Conservation (phyloP, 2,329 filamentous ascomycete species). For the Hypoxylon sp. region DNA sequence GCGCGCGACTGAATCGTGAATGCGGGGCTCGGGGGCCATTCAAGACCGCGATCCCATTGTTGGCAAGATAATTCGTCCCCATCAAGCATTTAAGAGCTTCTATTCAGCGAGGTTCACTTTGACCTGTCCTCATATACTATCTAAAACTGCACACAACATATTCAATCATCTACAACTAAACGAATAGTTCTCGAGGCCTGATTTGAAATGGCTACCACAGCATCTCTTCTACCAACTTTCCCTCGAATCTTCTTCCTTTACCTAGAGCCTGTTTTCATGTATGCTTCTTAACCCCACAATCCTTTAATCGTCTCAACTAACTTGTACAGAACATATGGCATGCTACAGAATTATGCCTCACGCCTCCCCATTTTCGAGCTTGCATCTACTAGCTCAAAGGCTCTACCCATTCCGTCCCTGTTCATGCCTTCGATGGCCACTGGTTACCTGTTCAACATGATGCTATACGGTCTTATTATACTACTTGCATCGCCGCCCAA, state of each 20-base stretch:
- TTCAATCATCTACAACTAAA: not conserved
- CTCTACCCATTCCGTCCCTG: conserved; percentile 37
- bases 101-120: not conserved
- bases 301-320: conserved; percentile 7
- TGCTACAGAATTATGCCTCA: conserved; percentile 39
- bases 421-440: conserved; percentile 30
- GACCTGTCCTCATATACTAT: not conserved
- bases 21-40: conserved; percentile 30
- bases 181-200: not conserved
- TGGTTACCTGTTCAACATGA: conserved; percentile 45
- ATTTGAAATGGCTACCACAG: conserved; percentile 46
- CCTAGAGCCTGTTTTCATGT: conserved; percentile 48
- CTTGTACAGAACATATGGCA: conserved; percentile 43
- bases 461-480: conserved; percentile 48
- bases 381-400: conserved; percentile 24
- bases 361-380: conserved; percentile 34
- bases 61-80: not conserved
- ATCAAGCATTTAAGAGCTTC: conserved; percentile 10
- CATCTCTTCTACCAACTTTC: conserved; percentile 47
- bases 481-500: conserved; percentile 46
- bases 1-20: conserved; percentile 36
- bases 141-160: not conserved
- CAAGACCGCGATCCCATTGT: conserved; percentile 15
- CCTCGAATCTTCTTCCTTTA: conserved; percentile 51
- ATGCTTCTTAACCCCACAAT: conserved; percentile 8